These are phyloP conservation scores for Penicillium glabrum DNA, from an alignment of 2,329 filamentous ascomycete genomes.

Conservation along the genomic window DNA sequence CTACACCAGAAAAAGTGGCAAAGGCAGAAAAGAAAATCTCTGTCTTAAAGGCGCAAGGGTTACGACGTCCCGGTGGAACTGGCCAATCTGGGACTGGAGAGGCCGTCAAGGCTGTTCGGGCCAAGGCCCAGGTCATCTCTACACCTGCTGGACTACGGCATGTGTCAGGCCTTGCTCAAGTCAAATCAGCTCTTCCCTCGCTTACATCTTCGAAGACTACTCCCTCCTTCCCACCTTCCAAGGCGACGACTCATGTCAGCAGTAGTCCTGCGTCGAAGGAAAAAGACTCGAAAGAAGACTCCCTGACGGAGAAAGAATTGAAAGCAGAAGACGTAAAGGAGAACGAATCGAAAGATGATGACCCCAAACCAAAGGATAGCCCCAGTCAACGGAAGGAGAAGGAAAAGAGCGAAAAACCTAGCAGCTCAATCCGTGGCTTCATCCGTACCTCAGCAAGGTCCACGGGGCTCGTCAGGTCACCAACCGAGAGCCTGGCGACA, in stretches of 20 bases:
- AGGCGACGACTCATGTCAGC: slow-evolving; percentile 10
- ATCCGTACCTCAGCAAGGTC: slow-evolving; percentile 35
- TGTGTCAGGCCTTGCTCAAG: slow-evolving; percentile 22
- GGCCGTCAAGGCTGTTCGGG: slow-evolving; percentile 27
- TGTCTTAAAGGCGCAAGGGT: slow-evolving; percentile 15
- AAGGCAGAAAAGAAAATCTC: slow-evolving; percentile 16
- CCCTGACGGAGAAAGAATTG: not conserved
- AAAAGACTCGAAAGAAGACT: not conserved
- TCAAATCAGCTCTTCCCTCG: slow-evolving; percentile 24
- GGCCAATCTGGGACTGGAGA: slow-evolving; percentile 24
- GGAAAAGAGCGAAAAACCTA: slow-evolving; percentile 10
- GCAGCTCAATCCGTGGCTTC: slow-evolving; percentile 36
- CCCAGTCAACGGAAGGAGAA: slow-evolving; percentile 1
- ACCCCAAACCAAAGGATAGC: not conserved
- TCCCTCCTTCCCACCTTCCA: slow-evolving; percentile 22
- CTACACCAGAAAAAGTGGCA: slow-evolving; percentile 1
- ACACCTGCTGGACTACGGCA: slow-evolving; percentile 29
- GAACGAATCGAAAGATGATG: not conserved
- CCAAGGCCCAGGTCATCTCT: slow-evolving; percentile 26
- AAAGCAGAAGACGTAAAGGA: slow-evolving; percentile 1
- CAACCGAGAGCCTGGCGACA: slow-evolving; percentile 25
- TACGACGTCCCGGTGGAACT: slow-evolving; percentile 21
- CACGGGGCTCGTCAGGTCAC: slow-evolving; percentile 27
- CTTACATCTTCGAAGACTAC: slow-evolving; percentile 12
- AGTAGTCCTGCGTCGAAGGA: slow-evolving; percentile 16